Percentiles rank a stretch among this genome's conserved stretches.
These are phyloP conservation scores for Dendrocalamus sinicus DNA, from an alignment of 176 grass and related monocot genomes.

Conservation along the genomic window DNA sequence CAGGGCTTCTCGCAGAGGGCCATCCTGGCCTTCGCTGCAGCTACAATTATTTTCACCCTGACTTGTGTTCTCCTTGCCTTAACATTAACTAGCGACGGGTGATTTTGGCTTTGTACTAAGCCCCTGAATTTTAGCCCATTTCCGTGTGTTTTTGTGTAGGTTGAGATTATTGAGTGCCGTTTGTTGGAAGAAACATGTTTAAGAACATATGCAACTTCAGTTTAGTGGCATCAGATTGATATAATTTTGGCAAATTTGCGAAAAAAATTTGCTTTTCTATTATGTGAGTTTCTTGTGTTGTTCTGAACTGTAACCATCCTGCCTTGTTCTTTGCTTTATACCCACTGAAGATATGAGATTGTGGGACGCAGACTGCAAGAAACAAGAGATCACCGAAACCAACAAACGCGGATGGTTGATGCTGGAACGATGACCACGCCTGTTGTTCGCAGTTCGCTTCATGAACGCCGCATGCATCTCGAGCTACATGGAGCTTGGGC, in stretches of 20 bases:
- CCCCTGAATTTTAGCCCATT: slow-evolving; percentile 7
- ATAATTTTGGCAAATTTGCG: not conserved
- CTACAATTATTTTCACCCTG: slow-evolving; percentile 62
- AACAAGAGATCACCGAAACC: not conserved
- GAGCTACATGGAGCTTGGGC: not conserved
- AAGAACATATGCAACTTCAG: not conserved
- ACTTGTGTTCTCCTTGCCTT: slow-evolving; percentile 70
- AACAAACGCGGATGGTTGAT: not conserved
- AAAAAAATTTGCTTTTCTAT: not conserved
- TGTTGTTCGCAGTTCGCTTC: not conserved
- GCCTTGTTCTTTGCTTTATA: not conserved
- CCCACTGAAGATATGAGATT: not conserved
- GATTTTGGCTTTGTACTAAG: slow-evolving; percentile 38
- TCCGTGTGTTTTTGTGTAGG: slow-evolving; percentile 9
- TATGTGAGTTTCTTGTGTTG: not conserved
- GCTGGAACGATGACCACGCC: not conserved
- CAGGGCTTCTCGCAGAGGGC: slow-evolving; percentile 56
- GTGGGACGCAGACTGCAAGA: not conserved
- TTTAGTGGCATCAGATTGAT: not conserved
- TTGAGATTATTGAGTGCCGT: not conserved
- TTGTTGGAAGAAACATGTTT: slow-evolving; percentile 19
- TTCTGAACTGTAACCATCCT: not conserved
- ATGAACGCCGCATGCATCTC: not conserved
- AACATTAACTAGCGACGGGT: slow-evolving; percentile 74
- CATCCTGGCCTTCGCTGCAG: slow-evolving; percentile 65